phyloP scores from a whole-genome alignment of 1,139 yeast genomes.

The Yamadazyma conglobata region DNA sequence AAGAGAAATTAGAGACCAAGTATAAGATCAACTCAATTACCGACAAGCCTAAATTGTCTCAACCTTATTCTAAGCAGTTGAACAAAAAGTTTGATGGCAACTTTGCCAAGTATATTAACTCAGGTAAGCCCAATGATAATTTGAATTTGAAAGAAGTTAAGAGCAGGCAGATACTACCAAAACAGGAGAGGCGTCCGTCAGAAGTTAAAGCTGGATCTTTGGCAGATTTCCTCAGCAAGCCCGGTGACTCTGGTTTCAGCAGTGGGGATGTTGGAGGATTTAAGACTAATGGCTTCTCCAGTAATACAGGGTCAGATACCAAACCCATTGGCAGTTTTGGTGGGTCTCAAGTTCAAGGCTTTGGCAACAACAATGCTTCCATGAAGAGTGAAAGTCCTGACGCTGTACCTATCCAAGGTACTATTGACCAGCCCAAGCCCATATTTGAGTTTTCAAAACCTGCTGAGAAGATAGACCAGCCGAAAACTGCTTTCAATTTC shows the following conservation, averaged over 20 bases:
- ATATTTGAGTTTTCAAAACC: too few species aligned
- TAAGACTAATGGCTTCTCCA: neutral
- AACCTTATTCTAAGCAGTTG: conserved; percentile 53
- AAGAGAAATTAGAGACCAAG: conserved; percentile 38
- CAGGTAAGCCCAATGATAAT: conserved; percentile 32
- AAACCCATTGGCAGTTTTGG: too few species aligned
- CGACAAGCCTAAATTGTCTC: conserved; percentile 52
- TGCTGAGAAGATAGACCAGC: too few species aligned
- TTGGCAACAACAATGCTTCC: too few species aligned
- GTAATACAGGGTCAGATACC: too few species aligned
- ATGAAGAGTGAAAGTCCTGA: too few species aligned
- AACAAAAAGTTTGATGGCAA: conserved; percentile 39
- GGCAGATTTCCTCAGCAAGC: conserved; percentile 14
- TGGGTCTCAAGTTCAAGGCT: too few species aligned
- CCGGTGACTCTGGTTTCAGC: conserved; percentile 1
- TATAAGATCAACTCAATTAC: conserved; percentile 42
- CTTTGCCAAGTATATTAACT: conserved; percentile 33
- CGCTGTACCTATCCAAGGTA: too few species aligned
- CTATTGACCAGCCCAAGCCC: too few species aligned
- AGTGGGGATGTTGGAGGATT: neutral
- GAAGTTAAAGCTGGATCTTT: conserved; percentile 15
- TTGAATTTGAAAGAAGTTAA: conserved; percentile 14
- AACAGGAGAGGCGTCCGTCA: conserved; percentile 1
- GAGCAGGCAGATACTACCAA: conserved; percentile 4
- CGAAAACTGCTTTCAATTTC: too few species aligned